A percentile compares a stretch with the other conserved stretches of the same genome.
phyloP scores from a whole-genome alignment of 1,139 yeast genomes.

The Groenewaldozyma sp. region DNA sequence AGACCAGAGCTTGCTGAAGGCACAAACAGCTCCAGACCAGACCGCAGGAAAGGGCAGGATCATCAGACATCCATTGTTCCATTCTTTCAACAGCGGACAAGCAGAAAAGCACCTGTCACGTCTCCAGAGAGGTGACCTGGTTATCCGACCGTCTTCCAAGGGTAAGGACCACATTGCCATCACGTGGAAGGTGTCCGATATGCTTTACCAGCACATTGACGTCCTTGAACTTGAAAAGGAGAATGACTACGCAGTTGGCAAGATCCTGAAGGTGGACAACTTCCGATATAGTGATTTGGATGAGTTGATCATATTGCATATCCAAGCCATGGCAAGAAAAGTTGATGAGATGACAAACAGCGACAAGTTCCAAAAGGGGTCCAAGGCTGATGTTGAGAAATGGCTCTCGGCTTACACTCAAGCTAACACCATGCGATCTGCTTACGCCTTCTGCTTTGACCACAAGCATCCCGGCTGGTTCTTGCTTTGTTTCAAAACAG shows the following conservation, averaged over 20 bases:
- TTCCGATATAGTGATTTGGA: conserved; percentile 75
- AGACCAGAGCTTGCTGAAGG: conserved; percentile 49
- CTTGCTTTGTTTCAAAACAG: conserved; percentile 71
- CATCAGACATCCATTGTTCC: conserved; percentile 87
- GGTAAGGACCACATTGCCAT: conserved; percentile 84
- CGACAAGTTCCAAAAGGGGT: conserved; percentile 84
- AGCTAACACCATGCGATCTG: conserved; percentile 85
- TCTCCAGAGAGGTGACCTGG: conserved; percentile 81
- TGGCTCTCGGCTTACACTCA: conserved; percentile 85
- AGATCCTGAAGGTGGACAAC: conserved; percentile 58
- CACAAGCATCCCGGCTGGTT: conserved; percentile 92
- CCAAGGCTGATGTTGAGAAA: conserved; percentile 68
- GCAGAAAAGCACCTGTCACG: conserved; percentile 93
- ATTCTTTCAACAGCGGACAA: conserved; percentile 70
- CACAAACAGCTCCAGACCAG: conserved; percentile 40
- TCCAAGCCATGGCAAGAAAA: conserved; percentile 75
- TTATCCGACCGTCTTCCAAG: conserved; percentile 87
- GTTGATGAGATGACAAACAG: conserved; percentile 77
- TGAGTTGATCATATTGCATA: conserved; percentile 82
- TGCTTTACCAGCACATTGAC: conserved; percentile 83
- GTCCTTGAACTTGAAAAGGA: conserved; percentile 65
- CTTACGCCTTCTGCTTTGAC: conserved; percentile 85
- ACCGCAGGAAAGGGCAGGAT: conserved; percentile 58
- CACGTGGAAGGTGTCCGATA: conserved; percentile 94
- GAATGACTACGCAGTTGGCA: conserved; percentile 54